Percentiles rank a stretch among this genome's conserved stretches.
Conservation (phyloP, 2,329 filamentous ascomycete species). For the Lasiodiplodia sp. region DNA sequence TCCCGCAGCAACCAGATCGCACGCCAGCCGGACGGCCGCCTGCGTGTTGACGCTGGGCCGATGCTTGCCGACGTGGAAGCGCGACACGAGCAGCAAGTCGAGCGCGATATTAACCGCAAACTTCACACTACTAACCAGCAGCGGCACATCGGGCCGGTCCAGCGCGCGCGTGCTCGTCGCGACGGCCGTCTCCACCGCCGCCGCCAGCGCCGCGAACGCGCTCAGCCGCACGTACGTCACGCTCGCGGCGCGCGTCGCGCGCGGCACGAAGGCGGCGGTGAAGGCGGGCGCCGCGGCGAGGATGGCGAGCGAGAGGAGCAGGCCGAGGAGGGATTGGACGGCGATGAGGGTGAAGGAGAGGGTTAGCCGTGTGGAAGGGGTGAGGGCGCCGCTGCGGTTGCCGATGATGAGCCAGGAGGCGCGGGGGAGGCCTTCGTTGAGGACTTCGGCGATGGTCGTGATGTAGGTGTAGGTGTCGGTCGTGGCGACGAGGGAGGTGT, state of each 20-base stretch:
- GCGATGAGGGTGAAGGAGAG: slow-evolving; percentile 67
- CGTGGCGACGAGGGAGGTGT: slow-evolving; percentile 65
- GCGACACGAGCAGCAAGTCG: slow-evolving; percentile 71
- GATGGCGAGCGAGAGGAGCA: slow-evolving; percentile 68
- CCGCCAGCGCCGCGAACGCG: slow-evolving; percentile 68
- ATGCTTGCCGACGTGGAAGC: slow-evolving; percentile 64
- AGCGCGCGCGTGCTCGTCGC: slow-evolving; percentile 68
- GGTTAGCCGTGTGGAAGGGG: slow-evolving; percentile 58
- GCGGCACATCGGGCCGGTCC: slow-evolving; percentile 72
- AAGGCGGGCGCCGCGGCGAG: slow-evolving; percentile 63
- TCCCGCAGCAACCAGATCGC: slow-evolving; percentile 63
- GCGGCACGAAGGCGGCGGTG: slow-evolving; percentile 68
- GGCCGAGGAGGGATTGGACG: slow-evolving; percentile 63
- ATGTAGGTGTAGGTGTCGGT: slow-evolving; percentile 76
- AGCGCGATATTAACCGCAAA: slow-evolving; percentile 72
- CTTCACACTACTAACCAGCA: slow-evolving; percentile 69
- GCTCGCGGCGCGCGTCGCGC: slow-evolving; percentile 61
- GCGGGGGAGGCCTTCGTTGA: slow-evolving; percentile 76
- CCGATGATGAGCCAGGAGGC: slow-evolving; percentile 74
- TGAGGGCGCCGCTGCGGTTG: slow-evolving; percentile 54
- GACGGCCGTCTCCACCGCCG: slow-evolving; percentile 69
- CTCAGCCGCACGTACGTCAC: slow-evolving; percentile 71
- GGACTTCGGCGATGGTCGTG: slow-evolving; percentile 68
- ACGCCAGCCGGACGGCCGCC: slow-evolving; percentile 68
- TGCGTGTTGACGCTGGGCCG: slow-evolving; percentile 69